Evolutionary conservation across 1,284 basidiomycete genomes (phyloP).

Genomic region (Agroathelia rolfsii): DNA sequence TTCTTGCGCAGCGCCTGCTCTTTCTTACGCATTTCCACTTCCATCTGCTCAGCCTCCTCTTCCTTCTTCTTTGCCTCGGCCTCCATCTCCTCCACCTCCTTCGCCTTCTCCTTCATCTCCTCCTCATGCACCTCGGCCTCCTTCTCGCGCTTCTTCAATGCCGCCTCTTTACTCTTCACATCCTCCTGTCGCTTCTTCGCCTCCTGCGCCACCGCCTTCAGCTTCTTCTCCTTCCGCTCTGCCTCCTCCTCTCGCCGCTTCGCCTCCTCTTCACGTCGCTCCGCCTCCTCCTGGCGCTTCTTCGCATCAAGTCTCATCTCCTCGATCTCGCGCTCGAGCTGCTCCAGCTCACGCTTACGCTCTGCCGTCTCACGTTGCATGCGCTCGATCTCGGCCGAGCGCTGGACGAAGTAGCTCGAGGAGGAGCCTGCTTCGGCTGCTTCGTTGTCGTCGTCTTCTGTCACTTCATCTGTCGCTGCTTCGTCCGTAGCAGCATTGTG

Average conservation of each 20-base stretch:
- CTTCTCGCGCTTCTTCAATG: slow-evolving; percentile 18
- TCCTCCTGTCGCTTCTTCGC: slow-evolving; percentile 17
- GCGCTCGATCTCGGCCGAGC: no score
- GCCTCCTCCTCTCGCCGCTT: slow-evolving; percentile 14
- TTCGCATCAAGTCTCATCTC: slow-evolving; percentile 3
- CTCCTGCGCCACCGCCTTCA: slow-evolving; percentile 17
- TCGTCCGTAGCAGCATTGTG: no score
- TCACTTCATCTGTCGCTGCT: no score
- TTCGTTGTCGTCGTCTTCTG: no score
- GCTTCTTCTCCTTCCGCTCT: slow-evolving; percentile 17
- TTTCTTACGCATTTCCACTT: slow-evolving; percentile 12
- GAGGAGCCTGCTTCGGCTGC: slow-evolving; percentile 13
- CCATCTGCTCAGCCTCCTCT: slow-evolving; percentile 16
- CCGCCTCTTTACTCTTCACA: slow-evolving; percentile 18
- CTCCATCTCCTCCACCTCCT: slow-evolving; percentile 17
- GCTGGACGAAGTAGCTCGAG: no score
- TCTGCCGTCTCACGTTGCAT: slow-evolving; percentile 7
- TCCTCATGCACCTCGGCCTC: slow-evolving; percentile 15
- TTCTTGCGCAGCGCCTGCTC: slow-evolving; percentile 17
- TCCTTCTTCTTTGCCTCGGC: slow-evolving; percentile 20
- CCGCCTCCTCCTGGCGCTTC: slow-evolving; percentile 10
- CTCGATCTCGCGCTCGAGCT: slow-evolving; percentile 8
- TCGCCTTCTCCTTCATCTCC: slow-evolving; percentile 14
- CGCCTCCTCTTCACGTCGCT: slow-evolving; percentile 15
- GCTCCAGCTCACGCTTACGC: slow-evolving; percentile 6